Evolutionary conservation across 768 basidiomycete species (phyloP), one percentile per base, ranked within the genome.

Genomic region (Punctularia strigosozonata): DNA sequence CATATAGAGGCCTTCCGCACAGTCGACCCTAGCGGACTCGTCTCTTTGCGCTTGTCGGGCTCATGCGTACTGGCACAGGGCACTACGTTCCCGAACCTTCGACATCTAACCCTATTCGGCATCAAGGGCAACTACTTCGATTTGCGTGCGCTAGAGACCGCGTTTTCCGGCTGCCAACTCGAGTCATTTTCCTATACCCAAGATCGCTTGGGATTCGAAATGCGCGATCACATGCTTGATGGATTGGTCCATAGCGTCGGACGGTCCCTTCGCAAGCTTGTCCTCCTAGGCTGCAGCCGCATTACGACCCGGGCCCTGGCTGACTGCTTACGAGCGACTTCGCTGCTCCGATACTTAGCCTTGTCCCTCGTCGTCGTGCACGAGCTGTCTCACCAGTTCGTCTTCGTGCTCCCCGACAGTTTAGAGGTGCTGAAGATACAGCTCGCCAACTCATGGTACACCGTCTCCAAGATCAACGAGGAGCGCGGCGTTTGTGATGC

Each of bases 101-200:
- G 49, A 12, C 42, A 54, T 17, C 53, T 65, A 40, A 48, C 50
- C 3, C 51, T 66, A 15, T 40, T 43, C 34, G 56, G 53, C 33
- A 49, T 63, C 23, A 59, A 56, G 14, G 59, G 57, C 31, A 62
- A 56, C 36, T 46, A 52, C 25, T 58, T 66, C 39, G 62, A 68
- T 42, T 44, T 46, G 28, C 50, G 51, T 32, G 47, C 41, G 36
- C 43, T 64, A 23, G 38, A 50, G 20, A 34, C 48, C 7, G 40
- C 44, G 30, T 60, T 64, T 45, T 47, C 52, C 6, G 42, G 37
- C 15, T 51, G 56, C 12, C 46, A 36, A n/a, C 52, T 69, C 14
- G 46, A 57, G 17, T 50, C 56, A 13, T 66, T 69, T 45, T 42
- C 41, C 15, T 60, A 65, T 37, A 46, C 48, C 8, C 63, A 56